Conservation (phyloP, 345 rosid species). For the Hypericum androsaemum region DNA sequence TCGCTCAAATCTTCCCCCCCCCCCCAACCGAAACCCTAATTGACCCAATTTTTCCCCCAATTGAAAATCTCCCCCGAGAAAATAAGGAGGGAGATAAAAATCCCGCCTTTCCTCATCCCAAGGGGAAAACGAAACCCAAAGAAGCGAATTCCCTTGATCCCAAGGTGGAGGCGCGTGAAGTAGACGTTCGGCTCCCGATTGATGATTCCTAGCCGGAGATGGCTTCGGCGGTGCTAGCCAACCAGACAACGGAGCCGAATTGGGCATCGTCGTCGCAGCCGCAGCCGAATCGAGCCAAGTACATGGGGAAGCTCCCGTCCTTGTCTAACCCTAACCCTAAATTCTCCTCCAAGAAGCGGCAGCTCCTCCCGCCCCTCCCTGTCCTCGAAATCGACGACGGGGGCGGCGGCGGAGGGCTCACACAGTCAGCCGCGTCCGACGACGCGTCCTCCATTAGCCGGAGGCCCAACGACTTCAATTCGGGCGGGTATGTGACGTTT, state of each 20-base stretch:
- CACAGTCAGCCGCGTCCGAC: slow-evolving; percentile 50
- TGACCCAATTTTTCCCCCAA: slow-evolving; percentile 12
- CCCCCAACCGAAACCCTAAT: slow-evolving; percentile 14
- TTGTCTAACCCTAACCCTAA: slow-evolving; percentile 44
- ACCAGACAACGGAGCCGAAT: slow-evolving; percentile 30
- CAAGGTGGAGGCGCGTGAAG: slow-evolving; percentile 29
- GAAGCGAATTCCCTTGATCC: neutral
- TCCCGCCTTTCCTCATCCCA: neutral
- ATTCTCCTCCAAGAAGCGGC: slow-evolving; percentile 37
- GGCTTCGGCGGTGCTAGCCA: slow-evolving; percentile 49
- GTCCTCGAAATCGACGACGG: slow-evolving; percentile 24
- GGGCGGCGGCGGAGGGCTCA: slow-evolving; percentile 21
- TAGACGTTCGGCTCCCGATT: neutral
- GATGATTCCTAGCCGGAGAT: slow-evolving; percentile 20
- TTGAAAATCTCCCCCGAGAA: neutral
- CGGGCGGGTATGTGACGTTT: slow-evolving; percentile 22
- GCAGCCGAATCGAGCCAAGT: slow-evolving; percentile 33
- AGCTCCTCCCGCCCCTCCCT: slow-evolving; percentile 21
- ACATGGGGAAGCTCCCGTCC: slow-evolving; percentile 47
- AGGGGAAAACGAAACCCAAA: no score
- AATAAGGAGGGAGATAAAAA: neutral
- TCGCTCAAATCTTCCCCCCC: slow-evolving; percentile 17
- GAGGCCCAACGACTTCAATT: slow-evolving; percentile 31
- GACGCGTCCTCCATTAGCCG: slow-evolving; percentile 42
- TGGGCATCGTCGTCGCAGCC: slow-evolving; percentile 39